Evolutionary conservation across 2,329 filamentous ascomycete species (phyloP), one percentile per base, ranked within the genome.

Genomic region (Neofusicoccum kwambonambiense): DNA sequence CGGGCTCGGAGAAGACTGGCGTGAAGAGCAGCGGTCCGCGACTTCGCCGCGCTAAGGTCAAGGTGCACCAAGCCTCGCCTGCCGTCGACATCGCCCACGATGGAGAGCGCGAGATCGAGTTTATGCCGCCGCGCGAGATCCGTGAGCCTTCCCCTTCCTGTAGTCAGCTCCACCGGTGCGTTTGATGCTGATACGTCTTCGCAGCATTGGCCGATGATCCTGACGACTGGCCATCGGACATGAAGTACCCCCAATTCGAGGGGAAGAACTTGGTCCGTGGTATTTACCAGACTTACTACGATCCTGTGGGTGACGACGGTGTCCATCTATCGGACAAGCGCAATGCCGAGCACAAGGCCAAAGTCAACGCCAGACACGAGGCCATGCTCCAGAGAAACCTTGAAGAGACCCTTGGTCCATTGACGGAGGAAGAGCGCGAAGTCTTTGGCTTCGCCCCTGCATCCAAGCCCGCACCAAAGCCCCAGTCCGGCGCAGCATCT

Each of bases 31-130:
- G 84, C 3, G 89, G 86, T 15, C 81, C 83, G 4, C 87, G 89
- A 81, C 66, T 80, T 71, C 76, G 77, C 73, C 73, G 82, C 74
- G 74, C 82, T 69, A 79, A 82, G 75, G 81, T 88, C 67, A 90
- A 90, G 74, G 78, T 92, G 51, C 84, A 88, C 44, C 87, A 89
- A 64, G 81, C 83, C 4, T 85, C 89, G 60, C 62, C 70, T 7
- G 77, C 79, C 44, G 17, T 42, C 2, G 75, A 78, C n/a, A 79
- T 83, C 58, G 82, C 85, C 62, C 80, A 83, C 67, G 82, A 81
- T 58, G 80, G 84, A 31, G 87, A 91, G 50, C 87, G 89, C 31
- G 93, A 97, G 63, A 87, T 94, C 66, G 95, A 98, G 81, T 97
- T 96, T 76, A 93, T 92, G 75, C 92, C 94, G 5, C 92, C 92